Evolutionary conservation across 2,329 filamentous ascomycete species (phyloP).

Genomic region (Alternaria burnsii): DNA sequence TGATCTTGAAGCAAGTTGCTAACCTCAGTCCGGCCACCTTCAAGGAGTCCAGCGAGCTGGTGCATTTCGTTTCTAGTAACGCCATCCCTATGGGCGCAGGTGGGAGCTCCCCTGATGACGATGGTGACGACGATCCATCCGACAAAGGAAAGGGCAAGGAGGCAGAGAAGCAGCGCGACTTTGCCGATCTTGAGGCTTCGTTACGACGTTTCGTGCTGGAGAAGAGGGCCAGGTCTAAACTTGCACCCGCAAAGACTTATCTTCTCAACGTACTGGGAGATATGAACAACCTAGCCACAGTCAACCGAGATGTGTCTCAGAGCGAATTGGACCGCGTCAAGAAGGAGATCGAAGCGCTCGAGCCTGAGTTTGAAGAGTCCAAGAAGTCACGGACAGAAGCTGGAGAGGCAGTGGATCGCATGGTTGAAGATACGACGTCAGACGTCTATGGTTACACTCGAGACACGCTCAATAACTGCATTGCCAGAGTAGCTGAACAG

Average conservation of each 20-base stretch:
- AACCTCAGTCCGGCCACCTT: slow-evolving; percentile 89
- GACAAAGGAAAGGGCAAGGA: slow-evolving; percentile 72
- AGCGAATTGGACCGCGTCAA: slow-evolving; percentile 85
- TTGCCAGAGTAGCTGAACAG: slow-evolving; percentile 76
- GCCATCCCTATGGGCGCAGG: slow-evolving; percentile 75
- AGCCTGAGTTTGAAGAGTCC: slow-evolving; percentile 84
- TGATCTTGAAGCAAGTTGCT: slow-evolving; percentile 89
- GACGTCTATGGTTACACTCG: slow-evolving; percentile 88
- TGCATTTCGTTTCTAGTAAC: slow-evolving; percentile 98
- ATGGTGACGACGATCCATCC: slow-evolving; percentile 55
- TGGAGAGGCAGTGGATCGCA: slow-evolving; percentile 79
- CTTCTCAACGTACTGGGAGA: slow-evolving; percentile 92
- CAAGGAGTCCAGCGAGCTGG: slow-evolving; percentile 90
- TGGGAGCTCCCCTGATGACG: slow-evolving; percentile 46
- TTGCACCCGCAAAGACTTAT: slow-evolving; percentile 95
- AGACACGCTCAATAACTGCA: slow-evolving; percentile 75
- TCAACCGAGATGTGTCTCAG: slow-evolving; percentile 88
- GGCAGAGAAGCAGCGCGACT: slow-evolving; percentile 85
- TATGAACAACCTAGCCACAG: slow-evolving; percentile 79
- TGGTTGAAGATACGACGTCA: slow-evolving; percentile 84
- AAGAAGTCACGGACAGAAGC: slow-evolving; percentile 82
- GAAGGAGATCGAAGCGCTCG: slow-evolving; percentile 79
- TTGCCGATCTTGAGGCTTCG: slow-evolving; percentile 87
- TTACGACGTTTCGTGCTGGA: slow-evolving; percentile 92
- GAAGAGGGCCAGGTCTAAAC: slow-evolving; percentile 92